These are phyloP conservation scores for Aspergillus thermomutatus DNA, from an alignment of 2,329 filamentous ascomycete genomes.

Conservation along the genomic window DNA sequence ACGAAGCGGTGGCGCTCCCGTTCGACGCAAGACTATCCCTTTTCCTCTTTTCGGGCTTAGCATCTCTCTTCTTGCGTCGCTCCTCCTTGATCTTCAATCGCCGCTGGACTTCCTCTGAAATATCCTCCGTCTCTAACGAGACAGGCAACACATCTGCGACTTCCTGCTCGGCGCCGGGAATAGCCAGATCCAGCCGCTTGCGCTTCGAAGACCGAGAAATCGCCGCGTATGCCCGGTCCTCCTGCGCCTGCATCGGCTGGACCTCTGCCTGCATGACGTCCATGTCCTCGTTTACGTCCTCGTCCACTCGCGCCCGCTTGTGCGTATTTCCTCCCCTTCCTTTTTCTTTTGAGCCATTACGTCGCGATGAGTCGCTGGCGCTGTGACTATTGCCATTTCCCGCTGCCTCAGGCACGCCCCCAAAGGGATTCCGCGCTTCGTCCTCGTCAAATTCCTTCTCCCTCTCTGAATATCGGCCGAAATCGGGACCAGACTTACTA, in stretches of 20 bases:
- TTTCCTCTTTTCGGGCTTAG: constrained; percentile 38
- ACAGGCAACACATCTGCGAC: constrained; percentile 19
- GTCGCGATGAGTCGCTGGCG: neutral
- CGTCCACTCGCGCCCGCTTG: constrained; percentile 17
- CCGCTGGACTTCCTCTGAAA: constrained; percentile 45
- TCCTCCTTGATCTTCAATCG: constrained; percentile 44
- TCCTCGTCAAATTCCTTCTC: neutral
- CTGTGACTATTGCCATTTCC: neutral
- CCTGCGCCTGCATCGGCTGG: neutral
- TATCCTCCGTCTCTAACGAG: constrained; percentile 41
- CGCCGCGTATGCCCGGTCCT: neutral
- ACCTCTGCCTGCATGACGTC: constrained; percentile 5
- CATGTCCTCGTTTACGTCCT: constrained; percentile 12
- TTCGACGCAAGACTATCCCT: constrained; percentile 36
- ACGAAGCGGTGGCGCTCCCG: constrained; percentile 17
- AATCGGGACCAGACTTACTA: neutral
- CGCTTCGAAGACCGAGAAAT: constrained; percentile 16
- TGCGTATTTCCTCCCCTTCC: constrained; percentile 1
- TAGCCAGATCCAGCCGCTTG: constrained; percentile 19
- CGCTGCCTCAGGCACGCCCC: neutral
- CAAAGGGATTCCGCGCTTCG: neutral
- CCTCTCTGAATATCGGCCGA: neutral
- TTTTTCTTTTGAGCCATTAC: constrained; percentile 1
- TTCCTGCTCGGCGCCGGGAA: constrained; percentile 22
- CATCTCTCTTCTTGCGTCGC: constrained; percentile 27